Evolutionary conservation across 768 basidiomycete species (phyloP).

Genomic region (Coprinellus aureogranulatus): DNA sequence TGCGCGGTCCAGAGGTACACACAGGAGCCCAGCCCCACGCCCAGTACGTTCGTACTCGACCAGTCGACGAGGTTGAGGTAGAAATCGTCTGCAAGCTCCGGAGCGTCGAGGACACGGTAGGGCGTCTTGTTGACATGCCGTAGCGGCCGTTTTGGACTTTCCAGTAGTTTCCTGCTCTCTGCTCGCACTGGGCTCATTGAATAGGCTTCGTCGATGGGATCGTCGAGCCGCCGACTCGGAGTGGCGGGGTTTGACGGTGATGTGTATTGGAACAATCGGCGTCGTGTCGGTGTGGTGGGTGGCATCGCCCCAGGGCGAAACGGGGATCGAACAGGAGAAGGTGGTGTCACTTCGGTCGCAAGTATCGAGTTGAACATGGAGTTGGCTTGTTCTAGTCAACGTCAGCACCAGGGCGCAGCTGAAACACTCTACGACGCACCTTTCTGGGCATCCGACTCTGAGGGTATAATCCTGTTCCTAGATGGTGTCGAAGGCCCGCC

Average conservation of each 20-base stretch:
- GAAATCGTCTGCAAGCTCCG: slow-evolving; percentile 96
- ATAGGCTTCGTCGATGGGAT: slow-evolving; percentile 84
- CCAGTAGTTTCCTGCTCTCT: slow-evolving; percentile 76
- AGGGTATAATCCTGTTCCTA: slow-evolving; percentile 62
- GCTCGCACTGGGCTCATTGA: slow-evolving; percentile 87
- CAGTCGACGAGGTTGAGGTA: slow-evolving; percentile 98
- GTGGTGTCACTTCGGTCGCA: slow-evolving; percentile 74
- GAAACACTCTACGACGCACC: slow-evolving; percentile 37
- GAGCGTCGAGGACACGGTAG: slow-evolving; percentile 95
- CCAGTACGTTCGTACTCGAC: slow-evolving; percentile 92
- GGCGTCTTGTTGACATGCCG: slow-evolving; percentile 91
- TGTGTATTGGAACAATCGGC: slow-evolving; percentile 67
- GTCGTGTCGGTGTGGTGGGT: slow-evolving; percentile 51
- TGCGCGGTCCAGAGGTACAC: slow-evolving; percentile 98
- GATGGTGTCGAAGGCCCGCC: slow-evolving; percentile 55
- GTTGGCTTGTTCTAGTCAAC: slow-evolving; percentile 72
- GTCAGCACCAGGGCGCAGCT: neutral
- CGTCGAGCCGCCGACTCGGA: slow-evolving; percentile 67
- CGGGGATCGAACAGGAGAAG: slow-evolving; percentile 61
- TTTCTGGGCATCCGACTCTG: slow-evolving; percentile 74
- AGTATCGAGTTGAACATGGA: slow-evolving; percentile 75
- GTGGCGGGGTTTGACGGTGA: slow-evolving; percentile 61
- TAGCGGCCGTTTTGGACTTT: slow-evolving; percentile 77
- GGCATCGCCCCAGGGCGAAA: slow-evolving; percentile 36
- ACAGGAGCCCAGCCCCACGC: slow-evolving; percentile 86